Base-by-base conservation (phyloP, 2,329 filamentous ascomycete species). In the Epichloe baconii region DNA sequence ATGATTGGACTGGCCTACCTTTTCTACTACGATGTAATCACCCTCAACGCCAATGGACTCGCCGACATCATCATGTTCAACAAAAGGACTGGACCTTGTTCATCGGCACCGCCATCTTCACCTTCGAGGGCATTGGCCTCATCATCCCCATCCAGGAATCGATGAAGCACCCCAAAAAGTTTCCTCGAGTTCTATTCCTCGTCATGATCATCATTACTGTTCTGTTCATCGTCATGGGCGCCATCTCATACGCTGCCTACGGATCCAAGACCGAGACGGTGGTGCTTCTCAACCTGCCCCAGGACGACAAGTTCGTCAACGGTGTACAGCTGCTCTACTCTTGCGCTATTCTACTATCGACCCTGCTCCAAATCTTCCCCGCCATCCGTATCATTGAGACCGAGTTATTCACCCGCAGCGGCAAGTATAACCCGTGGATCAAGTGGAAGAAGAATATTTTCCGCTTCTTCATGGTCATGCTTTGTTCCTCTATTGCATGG, bases 381-480 rank as follows among this genome's bases (percentile, higher is more conserved):
- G 93, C 93, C 43, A 97, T 98, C 62, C 86, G 91, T 63, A 98
- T 98, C 62, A 88, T 88, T 36, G 90, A 95, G 69, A 95, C 95
- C 60, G 88, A 89, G 58, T 76, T 97, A 6, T 98, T 97, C 68
- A 95, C 87, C 23, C 79, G 86, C 63, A 95, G 89, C 55, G 90
- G 93, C 59, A 98, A 98, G 70, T 95, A 96, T 71, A 96, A 97
- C 64, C 90, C 89, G 0, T 93, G 88, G 64, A 95, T 98, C 74
- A 98, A 98, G 73, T 98, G 93, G 93, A 87, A 97, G 76, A 98
- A 98, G 81, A 98, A 98, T 60, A 73, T 85, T 36, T 98, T 95
- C 74, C 85, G 93, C 50, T 98, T 97, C 75, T 83, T 91, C 63
- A 81, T 96, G 55, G 93, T 97, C 48, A 79, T 87, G 61, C 68